Conservation (phyloP, 2,329 filamentous ascomycete genomes). For the Dichotomopilus funicola region DNA sequence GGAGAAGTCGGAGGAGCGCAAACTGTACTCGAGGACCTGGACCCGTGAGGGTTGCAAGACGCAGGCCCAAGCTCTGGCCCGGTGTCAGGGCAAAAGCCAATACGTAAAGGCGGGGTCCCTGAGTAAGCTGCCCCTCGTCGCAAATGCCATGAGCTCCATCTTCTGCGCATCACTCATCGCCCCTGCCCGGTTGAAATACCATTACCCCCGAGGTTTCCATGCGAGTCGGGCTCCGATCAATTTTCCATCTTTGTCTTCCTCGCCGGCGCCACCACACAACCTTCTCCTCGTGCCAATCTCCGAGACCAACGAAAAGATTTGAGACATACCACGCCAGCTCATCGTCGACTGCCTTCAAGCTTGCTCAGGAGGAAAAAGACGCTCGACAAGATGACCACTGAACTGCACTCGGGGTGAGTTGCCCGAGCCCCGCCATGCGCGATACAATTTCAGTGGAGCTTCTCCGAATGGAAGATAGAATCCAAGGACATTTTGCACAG, state of each 20-base stretch:
- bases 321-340: neutral
- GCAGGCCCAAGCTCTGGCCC: conserved; percentile 14
- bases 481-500: conserved; percentile 7
- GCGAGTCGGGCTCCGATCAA: conserved; percentile 16
- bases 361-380: conserved; percentile 1
- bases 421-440: conserved; percentile 17
- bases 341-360: neutral
- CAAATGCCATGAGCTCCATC: conserved; percentile 21
- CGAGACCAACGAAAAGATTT: neutral
- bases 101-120: conserved; percentile 26
- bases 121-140: conserved; percentile 30
- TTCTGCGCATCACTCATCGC: conserved; percentile 23
- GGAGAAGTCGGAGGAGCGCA: conserved; percentile 14
- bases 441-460: conserved; percentile 17
- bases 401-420: conserved; percentile 29
- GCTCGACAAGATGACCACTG: conserved; percentile 26
- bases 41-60: neutral
- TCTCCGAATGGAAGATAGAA: neutral
- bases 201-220: conserved; percentile 24
- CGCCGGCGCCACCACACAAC: conserved; percentile 6
- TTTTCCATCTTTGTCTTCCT: conserved; percentile 12
- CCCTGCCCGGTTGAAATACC: conserved; percentile 24
- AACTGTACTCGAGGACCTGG: neutral
- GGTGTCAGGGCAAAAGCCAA: conserved; percentile 16
- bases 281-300: neutral